Evolutionary conservation across 805 yeast genomes (phyloP).

Genomic region (Ascoidea asiatica): DNA sequence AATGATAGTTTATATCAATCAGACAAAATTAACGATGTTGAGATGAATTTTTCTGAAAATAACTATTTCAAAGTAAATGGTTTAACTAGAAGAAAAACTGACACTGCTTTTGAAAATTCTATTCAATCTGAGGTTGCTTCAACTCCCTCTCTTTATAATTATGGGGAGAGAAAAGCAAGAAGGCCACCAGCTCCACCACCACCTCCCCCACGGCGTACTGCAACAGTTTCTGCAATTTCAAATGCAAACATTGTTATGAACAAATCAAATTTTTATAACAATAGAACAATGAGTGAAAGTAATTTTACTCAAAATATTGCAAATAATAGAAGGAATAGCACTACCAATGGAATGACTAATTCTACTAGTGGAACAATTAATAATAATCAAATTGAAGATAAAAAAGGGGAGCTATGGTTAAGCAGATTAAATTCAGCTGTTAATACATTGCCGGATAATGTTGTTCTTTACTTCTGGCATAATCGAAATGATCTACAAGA

Average conservation of each 20-base stretch:
- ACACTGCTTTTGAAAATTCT: no score
- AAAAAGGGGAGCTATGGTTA: constrained; percentile 9
- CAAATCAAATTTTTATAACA: no score
- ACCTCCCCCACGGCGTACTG: not conserved
- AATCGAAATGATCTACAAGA: constrained; percentile 7
- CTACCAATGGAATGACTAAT: not conserved
- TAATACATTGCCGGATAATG: constrained; percentile 6
- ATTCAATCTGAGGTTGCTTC: not conserved
- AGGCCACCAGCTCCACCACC: not conserved
- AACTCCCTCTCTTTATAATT: not conserved
- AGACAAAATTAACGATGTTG: not conserved
- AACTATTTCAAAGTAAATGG: not conserved
- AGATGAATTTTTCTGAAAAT: not conserved
- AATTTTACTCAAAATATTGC: no score
- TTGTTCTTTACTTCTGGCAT: constrained; percentile 8
- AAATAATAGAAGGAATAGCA: no score
- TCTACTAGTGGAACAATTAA: constrained; percentile 2
- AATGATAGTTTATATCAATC: no score
- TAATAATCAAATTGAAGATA: constrained; percentile 7
- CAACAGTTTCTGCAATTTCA: not conserved
- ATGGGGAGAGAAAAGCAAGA: not conserved
- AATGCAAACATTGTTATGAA: no score
- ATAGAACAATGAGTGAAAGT: no score
- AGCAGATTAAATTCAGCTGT: constrained; percentile 3
- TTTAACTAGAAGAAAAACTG: not conserved